These are phyloP conservation scores for Aspergillus sp. DNA, from an alignment of 2,329 filamentous ascomycete genomes.

Conservation along the genomic window DNA sequence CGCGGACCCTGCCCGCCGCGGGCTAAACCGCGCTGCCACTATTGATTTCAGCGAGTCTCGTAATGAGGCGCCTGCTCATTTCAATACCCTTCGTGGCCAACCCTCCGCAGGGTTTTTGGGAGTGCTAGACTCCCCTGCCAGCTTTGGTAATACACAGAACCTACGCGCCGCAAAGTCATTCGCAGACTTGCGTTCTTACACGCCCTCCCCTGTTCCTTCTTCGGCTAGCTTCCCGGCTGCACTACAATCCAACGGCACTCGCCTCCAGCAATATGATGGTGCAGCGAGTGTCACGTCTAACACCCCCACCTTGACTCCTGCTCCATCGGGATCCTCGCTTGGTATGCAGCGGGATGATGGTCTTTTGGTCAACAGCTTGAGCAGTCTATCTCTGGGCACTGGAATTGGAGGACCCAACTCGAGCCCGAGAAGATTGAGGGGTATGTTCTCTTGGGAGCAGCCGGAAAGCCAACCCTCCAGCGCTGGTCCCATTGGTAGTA, in stretches of 20 bases:
- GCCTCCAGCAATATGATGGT: constrained; percentile 59
- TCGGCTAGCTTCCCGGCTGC: constrained; percentile 80
- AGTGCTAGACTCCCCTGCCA: constrained; percentile 73
- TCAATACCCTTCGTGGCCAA: constrained; percentile 70
- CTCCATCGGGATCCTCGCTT: constrained; percentile 50
- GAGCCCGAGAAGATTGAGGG: constrained; percentile 60
- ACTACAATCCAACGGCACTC: constrained; percentile 62
- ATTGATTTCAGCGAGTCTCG: constrained; percentile 89
- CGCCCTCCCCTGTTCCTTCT: constrained; percentile 86
- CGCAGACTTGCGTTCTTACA: constrained; percentile 91
- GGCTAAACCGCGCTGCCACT: constrained; percentile 89
- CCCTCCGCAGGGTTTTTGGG: constrained; percentile 80
- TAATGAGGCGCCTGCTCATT: constrained; percentile 69
- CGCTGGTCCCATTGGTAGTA: constrained; percentile 63
- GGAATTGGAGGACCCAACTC: constrained; percentile 45
- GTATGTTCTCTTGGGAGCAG: constrained; percentile 62
- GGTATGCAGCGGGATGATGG: constrained; percentile 56
- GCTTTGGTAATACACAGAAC: constrained; percentile 70
- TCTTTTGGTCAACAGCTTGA: constrained; percentile 63
- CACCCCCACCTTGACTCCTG: constrained; percentile 66
- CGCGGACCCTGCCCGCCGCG: constrained; percentile 75
- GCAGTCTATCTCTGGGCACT: constrained; percentile 59
- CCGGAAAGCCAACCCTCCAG: constrained; percentile 49
- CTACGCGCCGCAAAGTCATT: constrained; percentile 94
- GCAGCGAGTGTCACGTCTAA: constrained; percentile 59